Conservation (phyloP, 108 stramenopile species). For the Discostella pseudostelligera region DNA sequence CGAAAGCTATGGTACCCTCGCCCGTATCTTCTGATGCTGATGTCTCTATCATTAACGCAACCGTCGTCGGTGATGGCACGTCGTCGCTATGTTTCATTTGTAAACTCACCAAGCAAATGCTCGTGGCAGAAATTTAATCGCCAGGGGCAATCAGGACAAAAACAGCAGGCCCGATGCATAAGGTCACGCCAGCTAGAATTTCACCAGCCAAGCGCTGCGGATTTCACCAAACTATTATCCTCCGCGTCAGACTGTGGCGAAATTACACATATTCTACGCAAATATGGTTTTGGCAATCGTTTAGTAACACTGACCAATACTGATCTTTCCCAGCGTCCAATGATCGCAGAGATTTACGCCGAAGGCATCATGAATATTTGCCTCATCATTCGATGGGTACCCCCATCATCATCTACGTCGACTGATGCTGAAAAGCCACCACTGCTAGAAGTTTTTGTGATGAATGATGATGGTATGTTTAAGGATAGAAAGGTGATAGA, state of each 20-base stretch:
- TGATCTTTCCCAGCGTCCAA: constrained; percentile 13
- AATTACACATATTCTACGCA: constrained; percentile 11
- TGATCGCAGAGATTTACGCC: constrained; percentile 48
- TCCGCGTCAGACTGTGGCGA: neutral
- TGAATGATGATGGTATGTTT: constrained; percentile 22
- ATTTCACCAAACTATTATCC: neutral
- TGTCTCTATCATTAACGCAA: too few species aligned
- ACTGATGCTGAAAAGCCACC: constrained; percentile 16
- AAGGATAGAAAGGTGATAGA: constrained; percentile 33
- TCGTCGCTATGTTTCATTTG: neutral
- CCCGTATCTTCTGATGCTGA: too few species aligned
- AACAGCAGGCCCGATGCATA: neutral
- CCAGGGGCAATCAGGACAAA: neutral
- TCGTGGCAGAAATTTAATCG: neutral
- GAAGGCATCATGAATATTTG: constrained; percentile 44
- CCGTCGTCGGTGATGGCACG: neutral
- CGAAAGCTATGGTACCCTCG: too few species aligned
- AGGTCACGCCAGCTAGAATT: too few species aligned
- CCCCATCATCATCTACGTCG: constrained; percentile 10
- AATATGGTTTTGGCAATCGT: constrained; percentile 28
- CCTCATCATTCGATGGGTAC: constrained; percentile 22
- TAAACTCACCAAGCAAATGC: neutral
- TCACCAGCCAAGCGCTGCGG: neutral
- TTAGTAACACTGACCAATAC: constrained; percentile 11
- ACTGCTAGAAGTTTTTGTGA: constrained; percentile 28